These are phyloP conservation scores for Xylaria sp. DNA, from an alignment of 2,329 filamentous ascomycete species.

Conservation along the genomic window DNA sequence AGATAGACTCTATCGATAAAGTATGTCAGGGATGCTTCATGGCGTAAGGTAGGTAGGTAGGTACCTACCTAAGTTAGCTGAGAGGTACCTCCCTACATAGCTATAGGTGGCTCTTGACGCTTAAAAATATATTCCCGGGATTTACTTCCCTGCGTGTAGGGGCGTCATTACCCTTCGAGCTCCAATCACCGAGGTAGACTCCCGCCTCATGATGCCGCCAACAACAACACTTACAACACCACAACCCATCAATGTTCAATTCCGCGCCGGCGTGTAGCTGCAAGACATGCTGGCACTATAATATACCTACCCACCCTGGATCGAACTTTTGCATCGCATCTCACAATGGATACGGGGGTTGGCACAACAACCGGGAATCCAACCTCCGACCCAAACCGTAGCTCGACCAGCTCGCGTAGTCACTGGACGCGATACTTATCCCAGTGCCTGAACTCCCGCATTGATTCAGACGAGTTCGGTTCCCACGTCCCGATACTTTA, in stretches of 20 bases:
- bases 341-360: constrained; percentile 36
- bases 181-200: not conserved
- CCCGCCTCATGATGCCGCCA: not conserved
- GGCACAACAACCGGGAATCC: constrained; percentile 22
- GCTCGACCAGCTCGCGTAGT: constrained; percentile 35
- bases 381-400: not conserved
- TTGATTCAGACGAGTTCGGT: constrained; percentile 60
- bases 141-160: not conserved
- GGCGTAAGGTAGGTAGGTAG: not conserved
- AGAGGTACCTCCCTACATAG: not conserved
- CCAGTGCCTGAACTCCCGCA: constrained; percentile 56
- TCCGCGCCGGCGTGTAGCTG: not conserved
- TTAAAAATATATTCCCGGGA: constrained; percentile 10
- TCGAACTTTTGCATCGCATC: no score
- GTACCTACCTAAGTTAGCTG: not conserved
- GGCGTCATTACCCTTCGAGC: not conserved
- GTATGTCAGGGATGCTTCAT: not conserved
- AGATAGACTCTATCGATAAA: not conserved
- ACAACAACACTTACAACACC: not conserved
- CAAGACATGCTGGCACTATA: constrained; percentile 2
- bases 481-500: constrained; percentile 56
- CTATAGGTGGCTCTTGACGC: no score
- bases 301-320: not conserved
- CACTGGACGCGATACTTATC: constrained; percentile 60
- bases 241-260: not conserved